Percentiles rank a stretch among this genome's conserved stretches.
Conservation (phyloP, 179 eudicot genomes). For the Silene vulgaris region DNA sequence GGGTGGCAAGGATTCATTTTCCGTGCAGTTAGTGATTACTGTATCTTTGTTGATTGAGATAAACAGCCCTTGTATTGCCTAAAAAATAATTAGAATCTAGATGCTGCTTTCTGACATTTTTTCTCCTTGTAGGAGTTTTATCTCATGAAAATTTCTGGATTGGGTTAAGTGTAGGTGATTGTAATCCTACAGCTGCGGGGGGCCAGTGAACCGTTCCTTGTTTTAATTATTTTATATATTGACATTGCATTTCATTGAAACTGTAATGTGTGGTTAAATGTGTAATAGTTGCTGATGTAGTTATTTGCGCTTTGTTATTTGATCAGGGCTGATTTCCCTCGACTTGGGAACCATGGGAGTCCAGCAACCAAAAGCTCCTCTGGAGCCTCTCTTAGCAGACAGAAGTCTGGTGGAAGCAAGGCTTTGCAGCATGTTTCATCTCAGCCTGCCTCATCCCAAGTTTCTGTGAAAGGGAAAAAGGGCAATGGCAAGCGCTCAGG, state of each 20-base stretch:
- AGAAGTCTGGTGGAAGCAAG: constrained; percentile 51
- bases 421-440: constrained; percentile 39
- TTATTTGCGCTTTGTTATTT: constrained; percentile 8
- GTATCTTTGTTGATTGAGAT: not conserved
- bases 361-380: constrained; percentile 53
- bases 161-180: not conserved
- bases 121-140: not conserved
- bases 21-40: not conserved
- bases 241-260: not conserved
- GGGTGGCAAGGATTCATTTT: not conserved
- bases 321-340: constrained; percentile 68
- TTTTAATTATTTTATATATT: not conserved
- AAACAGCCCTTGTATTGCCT: not conserved
- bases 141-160: not conserved
- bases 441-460: constrained; percentile 45
- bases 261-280: not conserved
- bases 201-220: not conserved
- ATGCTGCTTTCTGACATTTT: not conserved
- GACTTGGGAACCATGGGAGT: constrained; percentile 56
- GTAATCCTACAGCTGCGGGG: not conserved
- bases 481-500: constrained; percentile 64
- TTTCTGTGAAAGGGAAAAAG: constrained; percentile 55
- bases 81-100: not conserved
- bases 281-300: not conserved
- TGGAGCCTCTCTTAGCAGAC: constrained; percentile 45